Evolutionary conservation across 2,329 filamentous ascomycete species (phyloP).

Genomic region (Dactylonectria macrodidyma): DNA sequence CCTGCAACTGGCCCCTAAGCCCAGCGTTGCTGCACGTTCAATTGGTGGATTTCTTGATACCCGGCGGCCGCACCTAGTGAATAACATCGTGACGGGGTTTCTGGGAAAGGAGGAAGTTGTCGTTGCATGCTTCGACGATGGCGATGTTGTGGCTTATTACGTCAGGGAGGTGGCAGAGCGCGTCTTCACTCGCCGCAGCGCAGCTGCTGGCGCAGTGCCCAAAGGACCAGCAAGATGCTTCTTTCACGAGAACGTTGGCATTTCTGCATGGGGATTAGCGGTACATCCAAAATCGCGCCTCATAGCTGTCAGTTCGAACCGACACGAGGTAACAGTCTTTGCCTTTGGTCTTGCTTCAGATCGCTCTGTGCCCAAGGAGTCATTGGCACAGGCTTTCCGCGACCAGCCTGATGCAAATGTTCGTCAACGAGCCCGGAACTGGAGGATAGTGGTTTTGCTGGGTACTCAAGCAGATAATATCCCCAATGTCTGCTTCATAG

Average conservation of each 20-base stretch:
- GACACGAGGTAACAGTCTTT: slow-evolving; percentile 67
- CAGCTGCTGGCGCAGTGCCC: slow-evolving; percentile 16
- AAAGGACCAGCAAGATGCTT: slow-evolving; percentile 62
- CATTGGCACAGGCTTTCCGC: slow-evolving; percentile 13
- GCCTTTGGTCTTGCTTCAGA: slow-evolving; percentile 58
- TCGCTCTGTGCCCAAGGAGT: slow-evolving; percentile 12
- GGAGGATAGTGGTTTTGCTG: slow-evolving; percentile 65
- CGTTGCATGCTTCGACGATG: slow-evolving; percentile 79
- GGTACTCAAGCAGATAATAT: slow-evolving; percentile 61
- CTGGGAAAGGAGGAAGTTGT: slow-evolving; percentile 80
- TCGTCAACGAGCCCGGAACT: slow-evolving; percentile 60
- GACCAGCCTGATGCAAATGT: slow-evolving; percentile 46
- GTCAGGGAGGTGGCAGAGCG: slow-evolving; percentile 66
- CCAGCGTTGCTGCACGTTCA: slow-evolving; percentile 55
- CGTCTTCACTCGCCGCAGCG: slow-evolving; percentile 51
- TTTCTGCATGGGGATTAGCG: slow-evolving; percentile 90
- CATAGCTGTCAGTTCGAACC: slow-evolving; percentile 89
- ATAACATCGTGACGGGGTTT: slow-evolving; percentile 78
- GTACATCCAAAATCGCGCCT: slow-evolving; percentile 86
- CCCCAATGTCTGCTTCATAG: slow-evolving; percentile 67
- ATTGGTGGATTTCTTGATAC: slow-evolving; percentile 69
- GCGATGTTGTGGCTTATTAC: slow-evolving; percentile 81
- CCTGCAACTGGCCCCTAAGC: slow-evolving; percentile 63
- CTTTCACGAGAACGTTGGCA: slow-evolving; percentile 82
- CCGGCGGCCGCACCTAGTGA: slow-evolving; percentile 72